Evolutionary conservation across 2,329 filamentous ascomycete species (phyloP), one percentile per base, ranked within the genome.

Genomic region (Balansia obtecta): DNA sequence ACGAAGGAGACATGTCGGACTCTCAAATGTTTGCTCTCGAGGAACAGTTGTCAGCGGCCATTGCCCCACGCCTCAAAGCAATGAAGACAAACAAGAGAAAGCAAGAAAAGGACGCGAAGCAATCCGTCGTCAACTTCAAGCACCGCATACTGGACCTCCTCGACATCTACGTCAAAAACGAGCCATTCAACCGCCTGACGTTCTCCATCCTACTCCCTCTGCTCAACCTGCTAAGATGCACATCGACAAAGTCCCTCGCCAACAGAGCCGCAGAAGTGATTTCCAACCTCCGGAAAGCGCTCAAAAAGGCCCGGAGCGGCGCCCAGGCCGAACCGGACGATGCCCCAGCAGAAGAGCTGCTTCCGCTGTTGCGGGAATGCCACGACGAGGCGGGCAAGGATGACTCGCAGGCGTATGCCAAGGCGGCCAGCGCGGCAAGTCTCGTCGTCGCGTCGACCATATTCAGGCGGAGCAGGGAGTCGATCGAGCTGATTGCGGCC

Each of bases 11-110:
- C 66, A 95, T 98, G 89, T 85, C 88, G 54, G 91, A 97, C 68
- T 89, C 91, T 16, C 85, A 95, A 63, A 97, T 97, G 93, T 83
- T 95, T 69, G 83, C 83, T 3, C 73, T 97, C 15, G 91, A 97
- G 60, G 78, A 79, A 11, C 85, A 91, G 61, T 79, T 98, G 4
- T 80, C 83, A 47, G 86, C 87, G 55, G 88, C 96, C 54, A 94
- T 97, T 74, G 82, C 83, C 56, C 83, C 90, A 56, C 82, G 83
- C 46, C 80, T 79, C 56, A 83, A 88, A 64, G 58, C 59, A 16
- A 51, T 43, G 18, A 72, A 71, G 15, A 70, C 72, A 1, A 83
- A 76, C 63, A 84, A 85, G 62, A 93, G 90, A 70, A 86, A 90
- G 67, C 83, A 93, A 61, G 85, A 86, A 60, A 88, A 88, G 62